A percentile compares a stretch with the other conserved stretches of the same genome.
Conservation (phyloP, 345 rosid species). For the Eucalyptus viminalis region DNA sequence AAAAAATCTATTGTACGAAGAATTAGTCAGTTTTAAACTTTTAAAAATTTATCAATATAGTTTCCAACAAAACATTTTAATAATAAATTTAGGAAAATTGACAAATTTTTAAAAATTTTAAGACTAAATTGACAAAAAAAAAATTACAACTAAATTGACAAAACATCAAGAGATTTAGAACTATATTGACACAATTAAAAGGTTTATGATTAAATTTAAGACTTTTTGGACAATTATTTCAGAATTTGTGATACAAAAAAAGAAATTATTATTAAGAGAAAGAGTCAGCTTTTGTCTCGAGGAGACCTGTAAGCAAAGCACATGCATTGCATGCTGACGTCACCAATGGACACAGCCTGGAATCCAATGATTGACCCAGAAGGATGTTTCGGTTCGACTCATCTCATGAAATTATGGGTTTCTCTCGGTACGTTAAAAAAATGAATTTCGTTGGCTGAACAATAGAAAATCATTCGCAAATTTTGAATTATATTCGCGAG, state of each 20-base stretch:
- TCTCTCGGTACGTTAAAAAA: neutral
- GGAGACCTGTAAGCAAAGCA: neutral
- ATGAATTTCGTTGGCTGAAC: neutral
- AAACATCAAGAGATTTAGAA: neutral
- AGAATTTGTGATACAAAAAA: no score
- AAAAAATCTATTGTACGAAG: no score
- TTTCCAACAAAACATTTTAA: rapidly evolving
- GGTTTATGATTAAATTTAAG: rapidly evolving
- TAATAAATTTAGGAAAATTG: neutral
- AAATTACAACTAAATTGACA: neutral
- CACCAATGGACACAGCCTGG: neutral
- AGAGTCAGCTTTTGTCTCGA: neutral
- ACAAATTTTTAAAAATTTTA: no score
- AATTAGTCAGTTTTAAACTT: no score
- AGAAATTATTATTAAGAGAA: no score
- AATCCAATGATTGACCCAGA: neutral
- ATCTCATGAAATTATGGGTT: neutral
- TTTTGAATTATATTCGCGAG: neutral
- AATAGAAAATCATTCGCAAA: neutral
- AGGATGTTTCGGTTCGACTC: neutral
- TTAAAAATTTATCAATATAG: neutral
- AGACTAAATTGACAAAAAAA: neutral
- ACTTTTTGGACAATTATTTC: neutral
- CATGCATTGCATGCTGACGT: neutral
- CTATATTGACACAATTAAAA: no score